Percentiles rank a stretch among this genome's conserved stretches.
phyloP scores from a whole-genome alignment of 2,329 filamentous ascomycete genomes.

The Dryadomyces quercus-mongolicae region DNA sequence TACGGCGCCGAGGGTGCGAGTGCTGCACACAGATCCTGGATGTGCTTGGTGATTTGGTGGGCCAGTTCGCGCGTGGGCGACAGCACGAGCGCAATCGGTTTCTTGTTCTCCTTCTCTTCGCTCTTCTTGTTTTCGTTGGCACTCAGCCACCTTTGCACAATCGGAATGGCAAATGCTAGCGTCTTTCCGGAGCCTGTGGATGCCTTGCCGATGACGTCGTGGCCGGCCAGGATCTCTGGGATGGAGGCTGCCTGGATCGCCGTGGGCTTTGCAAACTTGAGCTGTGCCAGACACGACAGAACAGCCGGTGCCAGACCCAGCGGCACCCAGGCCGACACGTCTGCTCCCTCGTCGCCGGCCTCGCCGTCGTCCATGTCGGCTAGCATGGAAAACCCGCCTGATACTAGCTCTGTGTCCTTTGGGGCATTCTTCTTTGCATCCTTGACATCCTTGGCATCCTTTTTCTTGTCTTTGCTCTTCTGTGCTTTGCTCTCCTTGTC shows the following conservation, averaged over 20 bases:
- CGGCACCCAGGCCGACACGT: conserved; percentile 68
- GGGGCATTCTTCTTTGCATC: conserved; percentile 18
- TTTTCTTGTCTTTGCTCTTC: conserved; percentile 3
- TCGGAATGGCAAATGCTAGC: conserved; percentile 85
- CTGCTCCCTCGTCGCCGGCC: conserved; percentile 44
- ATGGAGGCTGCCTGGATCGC: conserved; percentile 70
- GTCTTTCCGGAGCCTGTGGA: conserved; percentile 96
- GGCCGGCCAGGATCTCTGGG: conserved; percentile 68
- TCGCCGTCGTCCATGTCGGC: conserved; percentile 35
- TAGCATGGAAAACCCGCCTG: conserved; percentile 43
- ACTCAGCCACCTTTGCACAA: conserved; percentile 70
- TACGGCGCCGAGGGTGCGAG: conserved; percentile 46
- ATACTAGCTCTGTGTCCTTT: conserved; percentile 23
- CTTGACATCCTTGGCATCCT: conserved; percentile 8
- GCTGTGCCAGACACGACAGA: conserved; percentile 60
- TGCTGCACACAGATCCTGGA: conserved; percentile 58
- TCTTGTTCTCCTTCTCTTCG: conserved; percentile 13
- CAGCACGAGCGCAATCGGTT: conserved; percentile 65
- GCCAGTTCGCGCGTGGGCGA: conserved; percentile 90
- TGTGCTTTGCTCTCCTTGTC: conserved; percentile 9
- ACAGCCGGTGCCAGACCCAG: conserved; percentile 62
- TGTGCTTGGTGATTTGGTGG: conserved; percentile 77
- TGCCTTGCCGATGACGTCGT: conserved; percentile 91
- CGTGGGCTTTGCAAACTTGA: conserved; percentile 74
- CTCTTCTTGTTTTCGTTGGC: conserved; percentile 22